Base-by-base conservation (phyloP, 371 early-diverging fungal genomes). In the Rhizopus delemar region DNA sequence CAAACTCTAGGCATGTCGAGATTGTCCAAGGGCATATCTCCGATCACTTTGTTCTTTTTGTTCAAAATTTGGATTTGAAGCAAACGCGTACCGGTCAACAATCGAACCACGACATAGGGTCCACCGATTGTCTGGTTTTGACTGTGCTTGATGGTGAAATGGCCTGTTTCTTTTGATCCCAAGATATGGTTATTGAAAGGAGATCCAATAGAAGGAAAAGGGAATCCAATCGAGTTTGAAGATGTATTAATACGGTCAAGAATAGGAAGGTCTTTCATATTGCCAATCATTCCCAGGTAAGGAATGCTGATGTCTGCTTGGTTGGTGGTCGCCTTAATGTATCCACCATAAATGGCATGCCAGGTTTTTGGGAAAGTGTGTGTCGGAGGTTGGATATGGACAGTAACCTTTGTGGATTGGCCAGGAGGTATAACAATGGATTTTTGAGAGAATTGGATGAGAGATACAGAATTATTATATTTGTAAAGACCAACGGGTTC, bases 371-470 rank as follows among this genome's bases (percentile, higher is more conserved):
- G 61, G 1, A n/a, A 51, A 46, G 45, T 39, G 29, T 11, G 1
- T 5, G 56, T 59, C 39, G 82, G 83, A 51, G 79, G 75, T n/a
- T 61, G 54, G 48, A 84, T 63, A 22, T n/a, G 45, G 22, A 84
- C 49, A 16, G 52, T 66, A 46, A 86, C 61, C 41, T 51, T 65
- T 33, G 41, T 55, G 38, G 78, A 69, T 46, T 74, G n/a, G 45
- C 78, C 72, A 28, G 78, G 67, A 45, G 59, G 55, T 32, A 83
- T 46, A 49, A 56, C 70, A 32, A 81, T 51, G 15, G 49, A 50
- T n/a, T 13, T 48, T 38, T 51, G 31, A 1, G 71, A 63, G 60
- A 78, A 74, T 4, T 41, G 34, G 16, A 77, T 2, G 9, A 5
- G 43, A 43, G 15, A 2, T 43, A 66, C 71, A 36, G 65, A 62